These are phyloP conservation scores for Globisporangium perplexum DNA, from an alignment of 352 stramenopile species.

Conservation along the genomic window DNA sequence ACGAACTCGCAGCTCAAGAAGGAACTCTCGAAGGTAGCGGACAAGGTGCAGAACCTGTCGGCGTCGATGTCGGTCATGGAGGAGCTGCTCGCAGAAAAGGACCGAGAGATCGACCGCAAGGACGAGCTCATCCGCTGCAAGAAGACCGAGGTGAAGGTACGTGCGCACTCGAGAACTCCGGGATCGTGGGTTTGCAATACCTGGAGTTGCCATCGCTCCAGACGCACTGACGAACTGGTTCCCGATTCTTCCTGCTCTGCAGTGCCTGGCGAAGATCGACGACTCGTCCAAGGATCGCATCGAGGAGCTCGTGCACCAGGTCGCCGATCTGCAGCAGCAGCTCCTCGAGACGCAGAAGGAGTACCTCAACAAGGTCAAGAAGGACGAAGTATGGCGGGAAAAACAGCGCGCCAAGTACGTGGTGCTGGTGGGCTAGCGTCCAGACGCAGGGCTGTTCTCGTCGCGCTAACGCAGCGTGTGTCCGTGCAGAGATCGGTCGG, in stretches of 20 bases:
- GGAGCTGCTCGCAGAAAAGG: slow-evolving; percentile 52
- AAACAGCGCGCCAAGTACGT: slow-evolving; percentile 52
- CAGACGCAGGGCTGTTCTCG: not conserved
- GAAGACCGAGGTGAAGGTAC: slow-evolving; percentile 69
- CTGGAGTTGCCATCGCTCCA: not conserved
- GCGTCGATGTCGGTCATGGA: slow-evolving; percentile 40
- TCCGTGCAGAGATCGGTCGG: slow-evolving; percentile 38
- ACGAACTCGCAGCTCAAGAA: slow-evolving; percentile 58
- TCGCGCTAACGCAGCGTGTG: not conserved
- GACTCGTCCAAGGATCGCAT: slow-evolving; percentile 75
- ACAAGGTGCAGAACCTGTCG: slow-evolving; percentile 41
- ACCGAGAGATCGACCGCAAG: slow-evolving; percentile 53
- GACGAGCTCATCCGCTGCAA: slow-evolving; percentile 60
- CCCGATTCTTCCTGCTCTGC: not conserved
- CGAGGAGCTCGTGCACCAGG: slow-evolving; percentile 67
- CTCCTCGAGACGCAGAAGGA: slow-evolving; percentile 77
- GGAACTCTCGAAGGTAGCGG: slow-evolving; percentile 46
- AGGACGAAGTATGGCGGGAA: slow-evolving; percentile 56
- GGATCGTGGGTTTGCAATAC: not conserved
- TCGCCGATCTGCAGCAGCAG: slow-evolving; percentile 61
- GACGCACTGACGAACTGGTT: not conserved
- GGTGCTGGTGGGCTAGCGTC: not conserved
- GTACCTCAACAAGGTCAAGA: slow-evolving; percentile 77
- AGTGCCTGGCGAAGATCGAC: slow-evolving; percentile 65
- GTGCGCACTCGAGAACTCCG: not conserved